Base-by-base conservation (phyloP, 2,329 filamentous ascomycete species). In the Dactylellina parvicollis region DNA sequence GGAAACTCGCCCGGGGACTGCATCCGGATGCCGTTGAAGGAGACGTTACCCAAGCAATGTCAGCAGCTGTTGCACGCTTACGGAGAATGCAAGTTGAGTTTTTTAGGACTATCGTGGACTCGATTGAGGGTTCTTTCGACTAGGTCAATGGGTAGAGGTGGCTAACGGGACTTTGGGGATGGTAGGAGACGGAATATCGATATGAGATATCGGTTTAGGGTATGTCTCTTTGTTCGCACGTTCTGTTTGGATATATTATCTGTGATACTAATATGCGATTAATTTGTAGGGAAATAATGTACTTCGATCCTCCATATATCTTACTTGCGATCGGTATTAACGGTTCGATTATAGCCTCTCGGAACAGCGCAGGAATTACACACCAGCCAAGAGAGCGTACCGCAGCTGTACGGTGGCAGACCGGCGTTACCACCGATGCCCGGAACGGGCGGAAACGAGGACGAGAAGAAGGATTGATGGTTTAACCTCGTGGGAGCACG, bases 41-140 rank as follows among this genome's bases (percentile, higher is more conserved):
- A 95, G 75, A 89, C 89, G 4, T 88, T 99, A 12, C 94, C 95
- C 18, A 89, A 87, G 22, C 89, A 90, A 82, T 99, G 95, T 83
- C 92, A 94, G 80, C 94, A 97, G 82, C 86, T 99, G 72, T 92
- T 94, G 81, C 93, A 92, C 81, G 92, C 92, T 47, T 95, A 96
- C 79, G 91, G 92, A 80, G 92, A 97, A 80, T 99, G 95, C 86
- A 96, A 96, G 82, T 83, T 65, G 64, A 57, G 67, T 72, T 65
- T 64, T 59, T 9, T 14, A 9, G 8, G n/a, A 8, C 12, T 47
- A 16, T 18, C 16, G 16, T n/a, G 18, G 30, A 2, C 3, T 26
- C 3, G 28, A 38, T 38, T 5, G 18, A n/a, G 24, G 9, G 16
- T 16, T 34, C 24, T 30, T 46, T 3, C n/a, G n/a, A n/a, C n/a